Evolutionary conservation across 192 early-diverging fungal species (phyloP), one percentile per base, ranked within the genome.

Genomic region (Linnemannia elongata): DNA sequence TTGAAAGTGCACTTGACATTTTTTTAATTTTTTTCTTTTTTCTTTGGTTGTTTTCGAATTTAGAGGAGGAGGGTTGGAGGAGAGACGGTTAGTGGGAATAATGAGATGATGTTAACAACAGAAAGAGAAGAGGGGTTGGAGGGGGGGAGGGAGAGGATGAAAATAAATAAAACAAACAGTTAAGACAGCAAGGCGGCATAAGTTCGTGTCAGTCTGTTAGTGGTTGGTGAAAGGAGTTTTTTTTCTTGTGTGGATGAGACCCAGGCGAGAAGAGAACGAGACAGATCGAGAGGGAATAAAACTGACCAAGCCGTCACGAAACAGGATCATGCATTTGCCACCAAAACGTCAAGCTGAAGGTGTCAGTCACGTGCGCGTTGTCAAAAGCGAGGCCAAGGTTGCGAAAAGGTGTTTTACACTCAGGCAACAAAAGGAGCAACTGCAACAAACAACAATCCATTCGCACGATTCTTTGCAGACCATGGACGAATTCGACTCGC

Each of bases 301-400:
- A 13, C 6, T 35, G 27, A n/a, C 1, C 55, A 57, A n/a, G 49
- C 22, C 45, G 13, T n/a, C 9, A 96, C 96, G 66, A 96, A 96
- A 49, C 45, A 54, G 73, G 52, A 84, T 39, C 38, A 39, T 45
- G 12, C 44, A 13, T 52, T 52, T 52, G 49, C 49, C 49, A 52
- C 49, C 49, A 52, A 52, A 45, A 52, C 20, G 38, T 52, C 49
- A 20, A 22, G 4, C 6, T 18, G 5, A 52, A 20, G 15, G 4
- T 52, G 18, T 52, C 18, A 20, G 18, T 52, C 18, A 52, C 49
- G 49, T 52, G 49, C 17, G 13, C 0, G 44, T 15, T 15, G 3
- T 45, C 44, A 45, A 45, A 15, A 39, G 6, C 38, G 6, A 39
- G 38, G 1, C 38, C 9, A 45, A 3, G 8, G 44, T 10, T 45